phyloP scores from a whole-genome alignment of 768 basidiomycete genomes.

The Russula foetens region DNA sequence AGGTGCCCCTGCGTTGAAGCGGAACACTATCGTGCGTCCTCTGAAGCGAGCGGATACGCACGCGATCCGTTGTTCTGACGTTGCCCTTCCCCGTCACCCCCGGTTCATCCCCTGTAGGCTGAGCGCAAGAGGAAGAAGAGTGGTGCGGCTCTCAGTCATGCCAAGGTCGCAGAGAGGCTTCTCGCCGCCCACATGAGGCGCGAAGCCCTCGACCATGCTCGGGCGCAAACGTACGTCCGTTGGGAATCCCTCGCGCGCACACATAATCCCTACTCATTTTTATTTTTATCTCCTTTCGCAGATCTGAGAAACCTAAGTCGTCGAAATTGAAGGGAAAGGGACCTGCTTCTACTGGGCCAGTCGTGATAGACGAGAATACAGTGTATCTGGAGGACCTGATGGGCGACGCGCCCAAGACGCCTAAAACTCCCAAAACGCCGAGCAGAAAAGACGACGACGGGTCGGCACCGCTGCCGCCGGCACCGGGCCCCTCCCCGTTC shows the following conservation, averaged over 20 bases:
- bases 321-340: conserved; percentile 41
- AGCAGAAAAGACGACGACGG: conserved; percentile 19
- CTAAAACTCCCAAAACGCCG: conserved; percentile 26
- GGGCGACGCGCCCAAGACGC: conserved; percentile 44
- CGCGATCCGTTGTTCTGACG: conserved; percentile 10
- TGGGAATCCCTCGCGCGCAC: neutral
- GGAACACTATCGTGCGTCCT: conserved; percentile 70
- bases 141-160: conserved; percentile 82
- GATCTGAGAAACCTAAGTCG: conserved; percentile 10
- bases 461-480: conserved; percentile 12
- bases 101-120: conserved; percentile 41
- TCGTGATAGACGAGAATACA: conserved; percentile 57
- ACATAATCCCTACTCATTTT: neutral
- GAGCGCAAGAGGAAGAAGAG: conserved; percentile 87
- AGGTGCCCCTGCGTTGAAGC: conserved; percentile 89
- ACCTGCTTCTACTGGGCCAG: conserved; percentile 33
- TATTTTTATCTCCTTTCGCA: neutral
- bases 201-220: conserved; percentile 68
- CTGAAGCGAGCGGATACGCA: neutral
- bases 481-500: conserved; percentile 35
- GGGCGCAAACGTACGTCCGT: conserved; percentile 34
- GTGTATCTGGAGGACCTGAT: conserved; percentile 89
- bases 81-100: neutral
- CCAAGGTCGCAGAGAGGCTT: conserved; percentile 81
- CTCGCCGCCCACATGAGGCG: conserved; percentile 90